Evolutionary conservation across 257 asterid genomes (phyloP), one percentile per base, ranked within the genome.

Genomic region (Przewalskia tangutica): DNA sequence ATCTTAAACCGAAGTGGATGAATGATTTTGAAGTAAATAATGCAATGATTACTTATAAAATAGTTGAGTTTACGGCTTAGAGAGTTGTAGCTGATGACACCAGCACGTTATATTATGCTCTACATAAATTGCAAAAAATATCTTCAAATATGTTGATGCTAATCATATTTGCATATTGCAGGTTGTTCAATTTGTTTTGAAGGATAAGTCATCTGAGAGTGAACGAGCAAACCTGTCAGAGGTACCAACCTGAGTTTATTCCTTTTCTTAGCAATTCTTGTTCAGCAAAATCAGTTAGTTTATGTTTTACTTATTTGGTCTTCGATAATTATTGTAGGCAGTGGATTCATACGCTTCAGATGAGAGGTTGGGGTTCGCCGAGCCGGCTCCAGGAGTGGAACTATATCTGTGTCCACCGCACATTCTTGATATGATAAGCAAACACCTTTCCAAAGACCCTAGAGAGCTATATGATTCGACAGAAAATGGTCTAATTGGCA

Each of bases 321-420:
- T 77, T 60, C 3, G 17, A 42, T 16, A 8, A 12, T 42, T 10
- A 18, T 44, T 54, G 11, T 89, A 95, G 99, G 99, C 97, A 4
- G 87, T 92, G 38, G 91, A 85, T 27, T 92, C 97, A 3, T 96
- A 91, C 20, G 81, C 86, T 0, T 77, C 86, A 7, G 99, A 96
- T 46, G 92, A 91, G 83, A 90, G 98, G 89, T 54, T 94, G 82
- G 99, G 99, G 48, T 96, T 87, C 20, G 98, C 95, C 0, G 99
- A 96, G 86, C 98, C 99, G 2, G 87, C 87, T 34, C 53, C 93
- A 0, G 99, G 98, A 0, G 93, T 90, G 54, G 99, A 96, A 71
- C 95, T 96, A 9, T 96, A 96, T 82, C 86, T 96, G 17, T 94
- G 99, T 85, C 98, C 99, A 0, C 86, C 93, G 0, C 91, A 87